phyloP scores from a whole-genome alignment of 805 yeast genomes.

The Pichia deserticola region DNA sequence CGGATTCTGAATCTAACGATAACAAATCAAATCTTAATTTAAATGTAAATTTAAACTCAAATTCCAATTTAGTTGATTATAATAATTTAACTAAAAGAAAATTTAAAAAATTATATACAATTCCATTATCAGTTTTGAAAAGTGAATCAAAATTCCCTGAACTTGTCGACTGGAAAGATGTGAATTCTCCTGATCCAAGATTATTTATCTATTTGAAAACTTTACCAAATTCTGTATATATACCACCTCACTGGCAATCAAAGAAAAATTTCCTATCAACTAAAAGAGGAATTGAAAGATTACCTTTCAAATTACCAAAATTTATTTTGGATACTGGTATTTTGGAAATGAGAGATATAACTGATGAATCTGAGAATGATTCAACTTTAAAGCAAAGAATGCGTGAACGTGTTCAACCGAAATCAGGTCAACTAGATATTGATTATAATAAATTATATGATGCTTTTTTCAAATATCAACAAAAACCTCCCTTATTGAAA shows the following conservation, averaged over 20 bases:
- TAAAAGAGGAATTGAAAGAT: constrained; percentile 56
- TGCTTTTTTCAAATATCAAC: constrained; percentile 79
- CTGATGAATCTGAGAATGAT: constrained; percentile 35
- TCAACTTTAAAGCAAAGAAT: constrained; percentile 60
- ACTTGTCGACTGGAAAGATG: constrained; percentile 75
- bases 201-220: constrained; percentile 59
- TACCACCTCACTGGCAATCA: constrained; percentile 80
- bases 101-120: constrained; percentile 42
- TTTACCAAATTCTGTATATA: constrained; percentile 57
- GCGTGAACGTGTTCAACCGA: constrained; percentile 83
- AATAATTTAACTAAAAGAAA: constrained; percentile 24
- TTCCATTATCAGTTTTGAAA: constrained; percentile 64
- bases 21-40: neutral
- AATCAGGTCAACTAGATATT: constrained; percentile 76
- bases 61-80: neutral
- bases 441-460: constrained; percentile 77
- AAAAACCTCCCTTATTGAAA: constrained; percentile 57
- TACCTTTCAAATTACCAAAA: constrained; percentile 70
- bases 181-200: constrained; percentile 74
- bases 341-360: constrained; percentile 69
- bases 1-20: neutral
- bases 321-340: constrained; percentile 80
- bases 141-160: constrained; percentile 57
- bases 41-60: neutral
- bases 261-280: constrained; percentile 69